A percentile compares a stretch with the other conserved stretches of the same genome.
phyloP scores from a whole-genome alignment of 2,329 filamentous ascomycete species.

The Sclerotinia sclerotiorum region DNA sequence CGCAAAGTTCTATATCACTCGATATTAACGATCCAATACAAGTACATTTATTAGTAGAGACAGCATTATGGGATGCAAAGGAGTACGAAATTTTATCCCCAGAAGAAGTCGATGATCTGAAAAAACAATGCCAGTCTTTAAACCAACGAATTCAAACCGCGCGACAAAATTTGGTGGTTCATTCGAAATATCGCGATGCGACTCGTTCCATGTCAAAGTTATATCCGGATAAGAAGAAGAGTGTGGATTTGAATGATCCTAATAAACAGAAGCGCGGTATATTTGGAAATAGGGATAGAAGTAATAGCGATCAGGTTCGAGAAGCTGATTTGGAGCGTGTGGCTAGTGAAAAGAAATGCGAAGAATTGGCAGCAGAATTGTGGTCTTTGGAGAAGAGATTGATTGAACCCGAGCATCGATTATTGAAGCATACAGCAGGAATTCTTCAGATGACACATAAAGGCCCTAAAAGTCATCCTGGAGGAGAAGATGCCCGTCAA shows the following conservation, averaged over 20 bases:
- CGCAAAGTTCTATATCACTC: slow-evolving; percentile 57
- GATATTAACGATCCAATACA: slow-evolving; percentile 73
- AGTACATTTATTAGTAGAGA: slow-evolving; percentile 90
- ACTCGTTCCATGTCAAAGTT: slow-evolving; percentile 82
- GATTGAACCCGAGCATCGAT: slow-evolving; percentile 69
- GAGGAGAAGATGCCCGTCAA: slow-evolving; percentile 44
- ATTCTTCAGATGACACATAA: slow-evolving; percentile 89
- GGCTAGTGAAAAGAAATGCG: slow-evolving; percentile 75
- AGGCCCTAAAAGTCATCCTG: slow-evolving; percentile 55
- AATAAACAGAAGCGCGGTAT: slow-evolving; percentile 51
- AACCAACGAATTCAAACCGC: slow-evolving; percentile 77
- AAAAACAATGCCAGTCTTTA: slow-evolving; percentile 77
- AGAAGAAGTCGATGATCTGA: slow-evolving; percentile 87
- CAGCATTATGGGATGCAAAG: slow-evolving; percentile 84
- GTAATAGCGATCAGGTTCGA: slow-evolving; percentile 43
- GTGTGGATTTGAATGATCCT: slow-evolving; percentile 48
- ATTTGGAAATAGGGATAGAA: slow-evolving; percentile 47
- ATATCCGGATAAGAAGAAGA: slow-evolving; percentile 59
- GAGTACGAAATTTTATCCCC: slow-evolving; percentile 82
- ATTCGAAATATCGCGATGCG: slow-evolving; percentile 92
- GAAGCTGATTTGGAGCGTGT: slow-evolving; percentile 73
- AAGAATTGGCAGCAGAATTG: slow-evolving; percentile 78
- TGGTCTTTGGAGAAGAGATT: slow-evolving; percentile 75
- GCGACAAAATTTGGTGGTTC: slow-evolving; percentile 79
- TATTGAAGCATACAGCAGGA: slow-evolving; percentile 88